These are phyloP conservation scores for Funneliformis geosporum DNA, from an alignment of 192 early-diverging fungal species.

Conservation along the genomic window DNA sequence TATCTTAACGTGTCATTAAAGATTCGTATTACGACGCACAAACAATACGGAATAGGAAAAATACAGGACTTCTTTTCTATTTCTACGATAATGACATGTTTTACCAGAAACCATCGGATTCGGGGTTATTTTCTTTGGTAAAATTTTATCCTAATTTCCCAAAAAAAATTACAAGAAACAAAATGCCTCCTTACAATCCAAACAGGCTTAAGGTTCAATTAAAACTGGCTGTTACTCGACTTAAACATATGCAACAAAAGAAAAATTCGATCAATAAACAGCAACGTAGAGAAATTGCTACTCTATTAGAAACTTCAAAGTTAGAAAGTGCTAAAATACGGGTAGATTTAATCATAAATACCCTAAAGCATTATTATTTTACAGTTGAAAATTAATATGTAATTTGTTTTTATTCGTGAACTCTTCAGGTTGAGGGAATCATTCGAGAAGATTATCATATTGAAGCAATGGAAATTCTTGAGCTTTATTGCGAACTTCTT, in stretches of 20 bases:
- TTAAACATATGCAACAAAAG: conserved; percentile 88
- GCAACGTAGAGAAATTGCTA: conserved; percentile 80
- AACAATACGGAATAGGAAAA: no score
- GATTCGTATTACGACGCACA: no score
- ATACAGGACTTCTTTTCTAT: no score
- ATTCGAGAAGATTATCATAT: conserved; percentile 91
- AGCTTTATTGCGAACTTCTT: conserved; percentile 88
- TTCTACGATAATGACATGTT: no score
- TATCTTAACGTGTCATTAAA: no score
- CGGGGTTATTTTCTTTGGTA: no score
- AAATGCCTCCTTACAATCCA: conserved; percentile 43
- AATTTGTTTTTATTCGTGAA: conserved; percentile 19
- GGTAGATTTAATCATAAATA: conserved; percentile 43
- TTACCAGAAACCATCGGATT: no score
- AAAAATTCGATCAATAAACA: conserved; percentile 74
- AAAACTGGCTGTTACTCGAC: conserved; percentile 82
- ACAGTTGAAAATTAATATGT: background rate
- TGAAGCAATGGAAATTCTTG: conserved; percentile 94
- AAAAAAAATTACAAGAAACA: background rate
- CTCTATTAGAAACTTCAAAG: conserved; percentile 79
- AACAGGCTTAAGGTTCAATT: conserved; percentile 83
- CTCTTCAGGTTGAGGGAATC: conserved; percentile 71
- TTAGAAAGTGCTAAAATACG: conserved; percentile 83
- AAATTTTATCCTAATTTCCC: no score
- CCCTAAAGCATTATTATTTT: background rate